Percentiles rank a stretch among this genome's conserved stretches.
Conservation (phyloP, 208 protist genomes). For the Leishmania turanica region DNA sequence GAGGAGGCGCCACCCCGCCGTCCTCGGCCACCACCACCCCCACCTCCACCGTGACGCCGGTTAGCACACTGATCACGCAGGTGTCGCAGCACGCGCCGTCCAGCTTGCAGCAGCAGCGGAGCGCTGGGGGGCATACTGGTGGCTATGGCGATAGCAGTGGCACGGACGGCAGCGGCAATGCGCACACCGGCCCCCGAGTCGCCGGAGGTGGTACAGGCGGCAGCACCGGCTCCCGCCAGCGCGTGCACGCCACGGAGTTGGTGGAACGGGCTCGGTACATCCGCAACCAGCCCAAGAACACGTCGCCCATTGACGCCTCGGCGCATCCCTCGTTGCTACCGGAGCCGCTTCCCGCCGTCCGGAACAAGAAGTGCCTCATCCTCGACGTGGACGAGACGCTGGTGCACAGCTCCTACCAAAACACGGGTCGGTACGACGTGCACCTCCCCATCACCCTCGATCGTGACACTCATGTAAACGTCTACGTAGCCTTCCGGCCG, state of each 20-base stretch:
- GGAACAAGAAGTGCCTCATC: constrained; percentile 79
- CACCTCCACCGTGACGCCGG: neutral
- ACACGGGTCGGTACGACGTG: constrained; percentile 60
- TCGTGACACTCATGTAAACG: constrained; percentile 50
- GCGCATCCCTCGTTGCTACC: constrained; percentile 77
- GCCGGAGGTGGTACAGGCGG: neutral
- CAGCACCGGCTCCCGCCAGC: constrained; percentile 14
- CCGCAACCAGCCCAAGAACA: constrained; percentile 76
- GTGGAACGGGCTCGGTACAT: constrained; percentile 60
- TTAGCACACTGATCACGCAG: constrained; percentile 25
- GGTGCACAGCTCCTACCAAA: constrained; percentile 85
- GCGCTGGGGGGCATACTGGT: constrained; percentile 1
- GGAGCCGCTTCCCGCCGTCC: constrained; percentile 31
- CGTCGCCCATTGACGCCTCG: constrained; percentile 68
- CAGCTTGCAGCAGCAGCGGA: constrained; percentile 5
- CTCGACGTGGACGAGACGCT: constrained; percentile 92
- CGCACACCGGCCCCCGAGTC: constrained; percentile 11
- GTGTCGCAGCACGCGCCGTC: constrained; percentile 13
- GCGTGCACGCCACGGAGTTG: constrained; percentile 50
- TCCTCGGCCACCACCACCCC: constrained; percentile 8
- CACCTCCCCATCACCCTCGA: constrained; percentile 70
- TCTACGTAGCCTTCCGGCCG: constrained; percentile 88
- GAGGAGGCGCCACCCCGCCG: constrained; percentile 14
- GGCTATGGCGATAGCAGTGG: constrained; percentile 20
- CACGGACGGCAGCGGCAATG: neutral